phyloP scores from a whole-genome alignment of 2,329 filamentous ascomycete species.

The Colletotrichum destructivum region DNA sequence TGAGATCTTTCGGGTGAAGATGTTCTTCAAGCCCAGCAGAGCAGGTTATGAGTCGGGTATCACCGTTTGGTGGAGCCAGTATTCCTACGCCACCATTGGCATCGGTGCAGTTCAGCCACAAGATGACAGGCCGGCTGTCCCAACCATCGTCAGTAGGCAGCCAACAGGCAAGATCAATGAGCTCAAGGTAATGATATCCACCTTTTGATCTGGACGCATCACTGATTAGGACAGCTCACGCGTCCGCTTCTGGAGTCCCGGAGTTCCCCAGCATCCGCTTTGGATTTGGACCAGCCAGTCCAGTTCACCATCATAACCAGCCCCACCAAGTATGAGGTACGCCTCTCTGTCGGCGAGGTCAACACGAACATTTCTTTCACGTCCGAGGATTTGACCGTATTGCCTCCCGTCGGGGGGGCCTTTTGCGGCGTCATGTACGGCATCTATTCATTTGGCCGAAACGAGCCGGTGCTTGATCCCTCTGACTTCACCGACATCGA shows the following conservation, averaged over 20 bases:
- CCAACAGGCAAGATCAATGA: constrained; percentile 45
- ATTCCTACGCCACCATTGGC: constrained; percentile 53
- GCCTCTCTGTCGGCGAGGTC: constrained; percentile 25
- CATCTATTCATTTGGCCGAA: constrained; percentile 49
- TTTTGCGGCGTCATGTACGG: constrained; percentile 52
- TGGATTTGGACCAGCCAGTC: constrained; percentile 21
- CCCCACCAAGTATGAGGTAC: constrained; percentile 44
- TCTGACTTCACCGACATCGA: constrained; percentile 49
- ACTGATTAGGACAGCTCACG: constrained; percentile 27
- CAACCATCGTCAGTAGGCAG: constrained; percentile 42
- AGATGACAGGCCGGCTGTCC: constrained; percentile 26
- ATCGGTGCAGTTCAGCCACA: constrained; percentile 45
- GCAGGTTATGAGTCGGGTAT: constrained; percentile 66
- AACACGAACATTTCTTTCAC: constrained; percentile 27
- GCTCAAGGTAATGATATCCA: constrained; percentile 37
- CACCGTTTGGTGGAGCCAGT: constrained; percentile 69
- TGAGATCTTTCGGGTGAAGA: constrained; percentile 58
- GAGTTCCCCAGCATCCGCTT: neutral
- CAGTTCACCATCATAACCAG: constrained; percentile 42
- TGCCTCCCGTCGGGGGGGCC: constrained; percentile 49
- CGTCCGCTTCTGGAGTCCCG: constrained; percentile 23
- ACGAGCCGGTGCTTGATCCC: constrained; percentile 51
- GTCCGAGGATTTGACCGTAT: constrained; percentile 46
- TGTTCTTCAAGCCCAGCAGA: constrained; percentile 62
- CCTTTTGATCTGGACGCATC: neutral